phyloP scores from a whole-genome alignment of 2,329 filamentous ascomycete species.

The Botryotinia convoluta region DNA sequence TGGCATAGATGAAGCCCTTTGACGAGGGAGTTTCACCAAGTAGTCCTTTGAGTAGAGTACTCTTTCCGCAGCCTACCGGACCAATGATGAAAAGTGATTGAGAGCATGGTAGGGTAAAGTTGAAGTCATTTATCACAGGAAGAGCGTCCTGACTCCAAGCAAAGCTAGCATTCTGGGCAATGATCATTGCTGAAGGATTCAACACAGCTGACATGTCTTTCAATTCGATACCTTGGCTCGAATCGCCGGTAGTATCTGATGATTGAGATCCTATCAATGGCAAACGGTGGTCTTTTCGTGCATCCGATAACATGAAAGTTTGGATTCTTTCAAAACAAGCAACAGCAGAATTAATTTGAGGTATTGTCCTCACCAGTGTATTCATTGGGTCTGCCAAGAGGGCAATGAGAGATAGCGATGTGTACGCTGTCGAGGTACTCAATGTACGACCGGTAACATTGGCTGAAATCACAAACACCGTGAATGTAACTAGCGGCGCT shows the following conservation, averaged over 20 bases:
- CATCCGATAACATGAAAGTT: slow-evolving; percentile 36
- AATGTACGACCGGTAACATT: slow-evolving; percentile 34
- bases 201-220: slow-evolving; percentile 1
- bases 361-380: slow-evolving; percentile 42
- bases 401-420: slow-evolving; percentile 43
- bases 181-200: slow-evolving; percentile 24
- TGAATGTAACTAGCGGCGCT: slow-evolving; percentile 43
- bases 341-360: slow-evolving; percentile 41
- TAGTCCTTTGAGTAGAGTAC: slow-evolving; percentile 35
- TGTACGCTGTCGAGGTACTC: slow-evolving; percentile 41
- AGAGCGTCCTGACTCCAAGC: slow-evolving; percentile 25
- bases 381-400: slow-evolving; percentile 43
- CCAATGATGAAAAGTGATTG: slow-evolving; percentile 36
- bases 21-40: slow-evolving; percentile 33
- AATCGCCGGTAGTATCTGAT: neutral
- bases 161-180: slow-evolving; percentile 31
- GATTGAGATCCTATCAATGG: slow-evolving; percentile 18
- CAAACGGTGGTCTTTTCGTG: slow-evolving; percentile 29
- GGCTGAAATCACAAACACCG: slow-evolving; percentile 39
- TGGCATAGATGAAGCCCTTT: slow-evolving; percentile 32
- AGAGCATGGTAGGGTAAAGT: slow-evolving; percentile 22
- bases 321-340: slow-evolving; percentile 45
- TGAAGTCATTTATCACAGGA: slow-evolving; percentile 27
- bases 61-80: slow-evolving; percentile 39
- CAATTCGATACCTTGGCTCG: slow-evolving; percentile 21